Conservation (phyloP, 768 basidiomycete species). For the Jaapia argillacea region DNA sequence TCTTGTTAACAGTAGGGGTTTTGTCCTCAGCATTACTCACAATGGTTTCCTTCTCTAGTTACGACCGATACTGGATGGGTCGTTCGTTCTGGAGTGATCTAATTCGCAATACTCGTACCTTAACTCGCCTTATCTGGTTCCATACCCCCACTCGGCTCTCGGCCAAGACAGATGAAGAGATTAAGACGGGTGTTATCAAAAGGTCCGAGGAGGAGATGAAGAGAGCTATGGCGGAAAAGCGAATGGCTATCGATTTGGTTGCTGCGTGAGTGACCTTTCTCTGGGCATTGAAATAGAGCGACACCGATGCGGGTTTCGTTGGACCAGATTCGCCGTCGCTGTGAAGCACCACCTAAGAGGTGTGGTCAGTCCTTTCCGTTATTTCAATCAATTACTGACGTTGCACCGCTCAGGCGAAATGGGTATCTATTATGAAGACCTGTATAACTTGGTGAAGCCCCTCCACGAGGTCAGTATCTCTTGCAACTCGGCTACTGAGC, state of each 20-base stretch:
- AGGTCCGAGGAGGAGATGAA: slow-evolving; percentile 31
- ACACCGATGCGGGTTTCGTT: background rate
- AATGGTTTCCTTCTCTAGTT: slow-evolving; percentile 21
- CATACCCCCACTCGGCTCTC: slow-evolving; percentile 43
- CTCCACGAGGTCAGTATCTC: slow-evolving; percentile 36
- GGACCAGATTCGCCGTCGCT: slow-evolving; percentile 40
- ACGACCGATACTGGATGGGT: slow-evolving; percentile 56
- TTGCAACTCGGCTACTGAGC: background rate
- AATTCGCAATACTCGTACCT: slow-evolving; percentile 36
- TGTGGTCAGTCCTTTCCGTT: slow-evolving; percentile 8
- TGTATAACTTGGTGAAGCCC: slow-evolving; percentile 46
- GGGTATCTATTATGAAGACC: slow-evolving; percentile 52
- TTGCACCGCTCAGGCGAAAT: slow-evolving; percentile 43
- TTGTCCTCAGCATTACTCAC: background rate
- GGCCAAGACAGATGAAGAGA: slow-evolving; percentile 29
- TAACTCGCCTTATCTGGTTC: slow-evolving; percentile 50
- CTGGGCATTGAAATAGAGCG: background rate
- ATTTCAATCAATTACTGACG: too few species aligned
- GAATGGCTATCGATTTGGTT: slow-evolving; percentile 45
- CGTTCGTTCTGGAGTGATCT: slow-evolving; percentile 47
- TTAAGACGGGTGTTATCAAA: slow-evolving; percentile 16
- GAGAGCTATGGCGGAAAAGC: slow-evolving; percentile 52
- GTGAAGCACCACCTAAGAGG: slow-evolving; percentile 57
- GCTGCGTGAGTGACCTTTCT: slow-evolving; percentile 32
- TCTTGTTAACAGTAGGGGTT: background rate